Base-by-base conservation (phyloP, 352 stramenopile species). In the Phytophthora nicotianae region DNA sequence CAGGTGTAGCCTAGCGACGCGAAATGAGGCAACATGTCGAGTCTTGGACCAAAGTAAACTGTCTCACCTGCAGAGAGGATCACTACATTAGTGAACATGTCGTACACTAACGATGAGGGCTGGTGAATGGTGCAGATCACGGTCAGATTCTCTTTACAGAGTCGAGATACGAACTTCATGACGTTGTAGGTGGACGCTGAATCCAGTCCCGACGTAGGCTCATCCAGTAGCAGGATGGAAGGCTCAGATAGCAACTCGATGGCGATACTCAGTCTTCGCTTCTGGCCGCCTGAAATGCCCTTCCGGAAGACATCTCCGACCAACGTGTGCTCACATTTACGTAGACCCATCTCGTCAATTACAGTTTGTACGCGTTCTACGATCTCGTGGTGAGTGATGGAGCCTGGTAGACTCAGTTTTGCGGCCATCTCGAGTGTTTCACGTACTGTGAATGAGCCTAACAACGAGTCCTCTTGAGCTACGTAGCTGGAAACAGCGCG, bases 201-300 rank as follows among this genome's bases (percentile, higher is more conserved):
- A 70, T 98, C 96, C 7, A 98, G 72, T 0, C 92, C 90, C 4
- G 77, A 95, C 0, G 93, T 98, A 0, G 96, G 94, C 60, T 98
- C 96, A 58, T 98, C 95, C 14, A 99, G 68, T 16, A 99, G 84
- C 40, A 99, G 53, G 38, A 99, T 81, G 29, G 95, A 93, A 21
- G 95, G 95, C 54, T 98, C 97, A 0, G 91, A 86, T 1, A 98
- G 77, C 32, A 99, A 70, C 73, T 99, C 93, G 17, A 97, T 75
- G 8, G 84, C 96, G 62, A 99, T 98, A 8, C 89, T 93, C n/a
- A 98, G 74, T 11, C 95, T 74, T 54, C 97, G 97, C 56, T 87
- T 85, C 63, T 99, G 76, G 86, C 91, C 77, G 77, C 91, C 70
- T 0, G 81, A 91, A 50, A 97, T 80, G 0, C 88, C 90, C 52